Conservation (phyloP, 2,329 filamentous ascomycete genomes). For the Scytalidium sp. region DNA sequence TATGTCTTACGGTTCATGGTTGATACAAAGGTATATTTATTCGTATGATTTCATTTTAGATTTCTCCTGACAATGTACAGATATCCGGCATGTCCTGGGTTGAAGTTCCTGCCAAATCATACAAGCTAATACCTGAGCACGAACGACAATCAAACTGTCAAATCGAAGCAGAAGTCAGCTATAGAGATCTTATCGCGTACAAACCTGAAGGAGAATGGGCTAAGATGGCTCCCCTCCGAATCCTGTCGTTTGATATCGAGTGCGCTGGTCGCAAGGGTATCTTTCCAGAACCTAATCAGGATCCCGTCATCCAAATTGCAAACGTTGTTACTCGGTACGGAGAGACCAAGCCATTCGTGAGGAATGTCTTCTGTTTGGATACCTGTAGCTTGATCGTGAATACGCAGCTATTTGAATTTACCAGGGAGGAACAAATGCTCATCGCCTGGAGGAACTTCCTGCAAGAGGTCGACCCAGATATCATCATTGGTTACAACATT, state of each 20-base stretch:
- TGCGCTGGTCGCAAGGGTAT: slow-evolving; percentile 96
- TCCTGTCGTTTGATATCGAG: slow-evolving; percentile 97
- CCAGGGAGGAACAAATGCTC: slow-evolving; percentile 85
- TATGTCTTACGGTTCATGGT: slow-evolving; percentile 98
- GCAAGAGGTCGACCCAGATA: slow-evolving; percentile 86
- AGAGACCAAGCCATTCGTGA: slow-evolving; percentile 91
- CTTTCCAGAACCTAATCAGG: slow-evolving; percentile 87
- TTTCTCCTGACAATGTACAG: slow-evolving; percentile 33
- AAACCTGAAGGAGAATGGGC: slow-evolving; percentile 91
- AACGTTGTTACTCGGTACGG: slow-evolving; percentile 94
- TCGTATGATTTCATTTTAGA: not conserved
- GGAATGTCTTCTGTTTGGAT: slow-evolving; percentile 95
- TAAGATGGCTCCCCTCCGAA: slow-evolving; percentile 92
- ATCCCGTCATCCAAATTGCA: slow-evolving; percentile 97
- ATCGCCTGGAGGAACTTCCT: slow-evolving; percentile 88
- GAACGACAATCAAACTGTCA: slow-evolving; percentile 89
- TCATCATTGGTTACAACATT: slow-evolving; percentile 99
- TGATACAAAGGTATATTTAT: slow-evolving; percentile 68
- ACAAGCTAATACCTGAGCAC: slow-evolving; percentile 63
- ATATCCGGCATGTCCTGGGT: slow-evolving; percentile 98
- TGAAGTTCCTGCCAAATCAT: slow-evolving; percentile 73
- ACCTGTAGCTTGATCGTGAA: slow-evolving; percentile 92
- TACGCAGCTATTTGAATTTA: slow-evolving; percentile 83
- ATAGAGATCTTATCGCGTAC: slow-evolving; percentile 80
- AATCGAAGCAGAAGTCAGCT: slow-evolving; percentile 86